Evolutionary conservation across 148 eudicot genomes (phyloP).

Genomic region (Camellia japonica): DNA sequence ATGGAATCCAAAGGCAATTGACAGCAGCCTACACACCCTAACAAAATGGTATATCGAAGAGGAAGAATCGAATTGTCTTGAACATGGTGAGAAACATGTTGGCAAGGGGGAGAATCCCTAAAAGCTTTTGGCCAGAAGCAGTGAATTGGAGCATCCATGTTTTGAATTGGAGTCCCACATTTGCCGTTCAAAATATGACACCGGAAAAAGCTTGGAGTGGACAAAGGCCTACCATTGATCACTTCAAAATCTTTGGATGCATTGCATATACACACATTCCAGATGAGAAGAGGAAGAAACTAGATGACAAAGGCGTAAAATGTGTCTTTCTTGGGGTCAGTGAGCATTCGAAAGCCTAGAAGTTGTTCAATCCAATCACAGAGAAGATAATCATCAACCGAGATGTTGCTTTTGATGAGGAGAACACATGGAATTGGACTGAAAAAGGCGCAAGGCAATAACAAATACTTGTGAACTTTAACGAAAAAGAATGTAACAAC

Average conservation of each 20-base stretch:
- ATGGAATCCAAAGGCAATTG: too few species aligned
- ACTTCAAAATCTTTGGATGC: too few species aligned
- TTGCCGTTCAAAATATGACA: too few species aligned
- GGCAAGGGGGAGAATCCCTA: background rate
- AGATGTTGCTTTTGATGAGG: background rate
- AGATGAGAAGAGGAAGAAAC: too few species aligned
- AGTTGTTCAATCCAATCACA: background rate
- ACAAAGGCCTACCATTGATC: too few species aligned
- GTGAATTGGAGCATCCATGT: constrained; percentile 1
- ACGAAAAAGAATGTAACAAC: background rate
- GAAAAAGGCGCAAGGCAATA: background rate
- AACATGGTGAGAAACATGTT: background rate
- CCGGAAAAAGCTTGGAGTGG: too few species aligned
- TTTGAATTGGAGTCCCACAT: background rate
- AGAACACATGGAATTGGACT: background rate
- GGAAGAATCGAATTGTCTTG: background rate
- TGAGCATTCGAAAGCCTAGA: too few species aligned
- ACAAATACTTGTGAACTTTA: background rate
- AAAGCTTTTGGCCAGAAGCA: background rate
- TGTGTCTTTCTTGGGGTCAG: background rate
- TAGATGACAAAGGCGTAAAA: background rate
- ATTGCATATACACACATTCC: too few species aligned
- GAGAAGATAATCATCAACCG: too few species aligned
- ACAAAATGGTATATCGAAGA: background rate
- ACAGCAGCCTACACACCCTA: background rate